These are phyloP conservation scores for Plasmodium malariae DNA, from an alignment of 169 alveolate genomes.

Conservation along the genomic window DNA sequence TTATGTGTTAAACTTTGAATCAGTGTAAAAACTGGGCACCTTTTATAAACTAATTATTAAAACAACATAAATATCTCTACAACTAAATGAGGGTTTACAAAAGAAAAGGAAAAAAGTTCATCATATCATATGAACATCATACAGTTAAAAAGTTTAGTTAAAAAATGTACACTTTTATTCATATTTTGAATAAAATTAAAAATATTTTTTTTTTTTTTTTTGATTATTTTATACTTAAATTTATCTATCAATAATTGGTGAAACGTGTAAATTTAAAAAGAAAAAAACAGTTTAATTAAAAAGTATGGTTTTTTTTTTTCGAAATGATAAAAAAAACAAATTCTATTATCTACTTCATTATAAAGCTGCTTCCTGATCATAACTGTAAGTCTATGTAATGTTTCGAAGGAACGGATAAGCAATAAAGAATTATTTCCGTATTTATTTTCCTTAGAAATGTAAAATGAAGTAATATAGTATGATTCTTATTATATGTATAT, in stretches of 20 bases:
- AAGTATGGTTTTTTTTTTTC: background rate
- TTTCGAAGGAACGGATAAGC: background rate
- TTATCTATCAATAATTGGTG: background rate
- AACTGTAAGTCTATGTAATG: background rate
- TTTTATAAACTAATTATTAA: too few species aligned
- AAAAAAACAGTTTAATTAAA: background rate
- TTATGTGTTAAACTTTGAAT: too few species aligned
- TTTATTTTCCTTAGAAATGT: background rate
- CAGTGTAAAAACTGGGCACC: too few species aligned
- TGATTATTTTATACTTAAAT: background rate
- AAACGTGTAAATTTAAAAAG: background rate
- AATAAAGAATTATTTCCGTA: background rate
- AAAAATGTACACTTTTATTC: too few species aligned
- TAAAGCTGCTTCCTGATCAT: background rate
- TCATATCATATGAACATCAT: too few species aligned
- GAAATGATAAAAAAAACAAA: too few species aligned
- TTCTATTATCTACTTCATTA: background rate
- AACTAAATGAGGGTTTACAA: too few species aligned
- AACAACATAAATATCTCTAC: too few species aligned
- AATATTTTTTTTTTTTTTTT: background rate
- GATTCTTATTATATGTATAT: background rate
- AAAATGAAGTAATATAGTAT: background rate
- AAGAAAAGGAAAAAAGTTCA: too few species aligned
- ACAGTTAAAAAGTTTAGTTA: too few species aligned
- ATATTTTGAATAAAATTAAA: too few species aligned